phyloP scores from a whole-genome alignment of 1,284 basidiomycete genomes.

The Ceratobasidium theobromae region DNA sequence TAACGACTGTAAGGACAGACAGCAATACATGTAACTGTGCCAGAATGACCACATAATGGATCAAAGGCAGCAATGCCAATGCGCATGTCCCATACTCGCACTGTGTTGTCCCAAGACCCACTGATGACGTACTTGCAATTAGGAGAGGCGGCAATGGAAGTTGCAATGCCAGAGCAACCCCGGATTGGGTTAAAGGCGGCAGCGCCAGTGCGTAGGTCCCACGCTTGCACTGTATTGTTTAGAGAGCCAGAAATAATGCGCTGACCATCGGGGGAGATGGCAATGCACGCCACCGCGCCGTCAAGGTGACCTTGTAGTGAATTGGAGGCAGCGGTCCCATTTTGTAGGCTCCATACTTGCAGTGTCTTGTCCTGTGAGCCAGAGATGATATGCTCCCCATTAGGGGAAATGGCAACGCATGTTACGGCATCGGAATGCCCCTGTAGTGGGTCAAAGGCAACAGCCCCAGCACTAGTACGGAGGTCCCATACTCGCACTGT shows the following conservation, averaged over 20 bases:
- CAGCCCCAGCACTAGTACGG: too few species aligned
- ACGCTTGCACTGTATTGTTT: slow-evolving; percentile 19
- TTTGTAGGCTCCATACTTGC: not conserved
- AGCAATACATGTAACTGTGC: not conserved
- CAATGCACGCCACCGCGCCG: not conserved
- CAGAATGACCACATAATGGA: slow-evolving; percentile 9
- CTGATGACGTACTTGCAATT: slow-evolving; percentile 20
- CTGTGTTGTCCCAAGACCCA: slow-evolving; percentile 9
- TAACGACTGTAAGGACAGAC: slow-evolving; percentile 15
- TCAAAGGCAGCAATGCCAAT: not conserved
- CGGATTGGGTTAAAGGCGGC: not conserved
- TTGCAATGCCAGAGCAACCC: not conserved
- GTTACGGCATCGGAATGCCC: too few species aligned
- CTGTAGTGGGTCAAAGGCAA: too few species aligned
- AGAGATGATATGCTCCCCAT: not conserved
- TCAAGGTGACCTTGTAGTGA: slow-evolving; percentile 12
- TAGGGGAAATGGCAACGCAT: too few species aligned
- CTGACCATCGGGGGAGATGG: slow-evolving; percentile 23
- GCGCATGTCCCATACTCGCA: slow-evolving; percentile 25
- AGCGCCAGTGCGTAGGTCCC: slow-evolving; percentile 15
- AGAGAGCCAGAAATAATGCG: slow-evolving; percentile 24
- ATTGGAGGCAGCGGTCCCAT: not conserved
- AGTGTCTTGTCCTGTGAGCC: not conserved
- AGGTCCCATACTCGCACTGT: too few species aligned
- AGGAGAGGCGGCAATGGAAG: slow-evolving; percentile 8